Base-by-base conservation (phyloP, 2,329 filamentous ascomycete species). In the Paracoccidioides brasiliensis region DNA sequence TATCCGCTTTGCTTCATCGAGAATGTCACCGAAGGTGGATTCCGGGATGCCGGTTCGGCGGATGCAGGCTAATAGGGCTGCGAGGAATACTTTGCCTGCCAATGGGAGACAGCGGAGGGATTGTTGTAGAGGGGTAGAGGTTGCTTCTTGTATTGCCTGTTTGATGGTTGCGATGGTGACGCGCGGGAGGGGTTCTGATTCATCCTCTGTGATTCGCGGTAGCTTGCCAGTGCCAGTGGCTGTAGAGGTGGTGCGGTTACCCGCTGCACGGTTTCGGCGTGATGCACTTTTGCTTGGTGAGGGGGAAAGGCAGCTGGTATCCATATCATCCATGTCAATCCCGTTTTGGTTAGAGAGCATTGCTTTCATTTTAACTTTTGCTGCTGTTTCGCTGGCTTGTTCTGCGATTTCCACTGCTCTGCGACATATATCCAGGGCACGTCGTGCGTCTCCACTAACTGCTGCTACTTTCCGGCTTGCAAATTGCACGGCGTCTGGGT, bases 401-500 rank as follows among this genome's bases (percentile, higher is more conserved):
- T 98, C 93, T 35, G 91, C 93, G 32, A 98, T 83, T 71, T 98
- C 93, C 12, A 98, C 93, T 1, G 93, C 93, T 60, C 93, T 82
- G 35, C 93, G 82, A 69, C 94, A 98, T 57, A 98, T 97, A 65
- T 98, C 93, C 22, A 98, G 78, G 1, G 90, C 93, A 60, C 93
- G 83, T 56, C 93, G 80, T 15, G 93, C 93, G 65, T 98, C 93
- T 57, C 93, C 94, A 60, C 88, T 94, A 46, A 98, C 94, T 42
- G 93, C 91, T 4, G 93, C 93, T 37, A 98, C 93, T 72, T 98
- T 98, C 58, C 93, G 83, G 63, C 88, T 91, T 3, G 93, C 93
- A 66, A 98, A 98, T 71, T 97, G 91, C 52, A 98, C 81, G 12
- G 93, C 94, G 66, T 98, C 93, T 1, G 88, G 76, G 58, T 96